A percentile compares a stretch with the other conserved stretches of the same genome.
These are phyloP conservation scores for Cylindricascospora bacillispora DNA, from an alignment of 1,139 yeast species.

Conservation along the genomic window DNA sequence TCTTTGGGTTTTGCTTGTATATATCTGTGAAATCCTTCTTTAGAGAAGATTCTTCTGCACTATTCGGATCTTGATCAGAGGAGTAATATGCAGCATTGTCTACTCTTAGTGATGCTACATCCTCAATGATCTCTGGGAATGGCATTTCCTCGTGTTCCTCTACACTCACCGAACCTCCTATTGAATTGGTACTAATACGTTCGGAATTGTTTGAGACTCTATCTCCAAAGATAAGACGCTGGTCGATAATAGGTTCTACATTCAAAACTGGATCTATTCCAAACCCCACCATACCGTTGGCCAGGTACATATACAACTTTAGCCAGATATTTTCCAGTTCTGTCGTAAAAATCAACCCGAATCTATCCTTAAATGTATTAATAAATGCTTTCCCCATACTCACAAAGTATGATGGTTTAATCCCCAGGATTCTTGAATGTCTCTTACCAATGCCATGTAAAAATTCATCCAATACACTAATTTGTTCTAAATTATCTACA, in stretches of 20 bases:
- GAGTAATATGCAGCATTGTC: too few relatives aligned
- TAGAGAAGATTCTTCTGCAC: too few relatives aligned
- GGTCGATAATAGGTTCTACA: neutral
- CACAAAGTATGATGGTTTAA: slow-evolving; percentile 61
- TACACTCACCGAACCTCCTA: too few relatives aligned
- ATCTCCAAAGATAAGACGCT: too few relatives aligned
- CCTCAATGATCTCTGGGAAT: neutral
- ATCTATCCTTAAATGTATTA: slow-evolving; percentile 62
- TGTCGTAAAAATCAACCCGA: slow-evolving; percentile 34
- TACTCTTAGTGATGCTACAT: too few relatives aligned
- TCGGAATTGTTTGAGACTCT: too few relatives aligned
- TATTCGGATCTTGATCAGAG: too few relatives aligned
- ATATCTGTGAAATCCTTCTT: too few relatives aligned
- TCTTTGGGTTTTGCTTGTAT: too few relatives aligned
- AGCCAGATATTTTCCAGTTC: slow-evolving; percentile 59
- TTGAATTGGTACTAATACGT: too few relatives aligned
- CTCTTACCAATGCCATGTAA: slow-evolving; percentile 56
- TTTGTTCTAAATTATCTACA: slow-evolving; percentile 34
- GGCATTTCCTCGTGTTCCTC: too few relatives aligned
- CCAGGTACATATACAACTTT: slow-evolving; percentile 39
- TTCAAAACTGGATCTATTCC: slow-evolving; percentile 44
- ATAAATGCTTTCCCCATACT: slow-evolving; percentile 70
- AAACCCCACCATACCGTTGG: slow-evolving; percentile 51
- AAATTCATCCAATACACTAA: slow-evolving; percentile 42
- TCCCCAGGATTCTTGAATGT: slow-evolving; percentile 63